These are phyloP conservation scores for Myriosclerotinia curreyana DNA, from an alignment of 2,329 filamentous ascomycete genomes.

Conservation along the genomic window DNA sequence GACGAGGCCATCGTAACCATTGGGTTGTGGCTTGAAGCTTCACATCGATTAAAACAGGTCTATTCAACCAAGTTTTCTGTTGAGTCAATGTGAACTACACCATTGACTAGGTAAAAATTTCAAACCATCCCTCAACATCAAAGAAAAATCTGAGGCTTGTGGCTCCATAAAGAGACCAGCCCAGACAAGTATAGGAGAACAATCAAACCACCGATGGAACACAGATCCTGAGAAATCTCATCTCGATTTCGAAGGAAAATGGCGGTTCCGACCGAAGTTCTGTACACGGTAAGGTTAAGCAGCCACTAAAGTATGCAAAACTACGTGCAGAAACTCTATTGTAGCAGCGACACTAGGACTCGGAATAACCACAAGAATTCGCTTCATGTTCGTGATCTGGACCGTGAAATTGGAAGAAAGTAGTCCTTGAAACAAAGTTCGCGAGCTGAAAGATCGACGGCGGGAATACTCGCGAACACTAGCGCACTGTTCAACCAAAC, in stretches of 20 bases:
- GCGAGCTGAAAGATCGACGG: neutral
- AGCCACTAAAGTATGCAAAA: neutral
- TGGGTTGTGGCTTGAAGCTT: neutral
- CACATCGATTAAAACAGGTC: neutral
- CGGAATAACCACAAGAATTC: neutral
- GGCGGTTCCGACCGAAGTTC: neutral
- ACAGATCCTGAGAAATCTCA: neutral
- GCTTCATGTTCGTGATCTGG: neutral
- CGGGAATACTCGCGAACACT: neutral
- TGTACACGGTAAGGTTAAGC: conserved; percentile 6
- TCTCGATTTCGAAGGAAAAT: neutral
- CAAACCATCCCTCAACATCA: neutral
- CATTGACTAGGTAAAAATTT: neutral
- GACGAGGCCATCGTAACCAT: neutral
- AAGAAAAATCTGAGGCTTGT: neutral
- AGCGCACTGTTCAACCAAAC: conserved; percentile 9
- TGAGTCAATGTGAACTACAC: neutral
- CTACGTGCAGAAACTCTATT: conserved; percentile 15
- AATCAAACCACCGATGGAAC: neutral
- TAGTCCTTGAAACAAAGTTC: conserved; percentile 5
- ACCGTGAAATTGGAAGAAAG: neutral
- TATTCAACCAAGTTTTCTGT: neutral
- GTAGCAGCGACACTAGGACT: neutral
- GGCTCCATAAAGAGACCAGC: neutral
- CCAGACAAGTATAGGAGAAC: neutral